These are phyloP conservation scores for Hypoxylon subgilvum DNA, from an alignment of 495 filamentous ascomycete genomes.

Conservation along the genomic window DNA sequence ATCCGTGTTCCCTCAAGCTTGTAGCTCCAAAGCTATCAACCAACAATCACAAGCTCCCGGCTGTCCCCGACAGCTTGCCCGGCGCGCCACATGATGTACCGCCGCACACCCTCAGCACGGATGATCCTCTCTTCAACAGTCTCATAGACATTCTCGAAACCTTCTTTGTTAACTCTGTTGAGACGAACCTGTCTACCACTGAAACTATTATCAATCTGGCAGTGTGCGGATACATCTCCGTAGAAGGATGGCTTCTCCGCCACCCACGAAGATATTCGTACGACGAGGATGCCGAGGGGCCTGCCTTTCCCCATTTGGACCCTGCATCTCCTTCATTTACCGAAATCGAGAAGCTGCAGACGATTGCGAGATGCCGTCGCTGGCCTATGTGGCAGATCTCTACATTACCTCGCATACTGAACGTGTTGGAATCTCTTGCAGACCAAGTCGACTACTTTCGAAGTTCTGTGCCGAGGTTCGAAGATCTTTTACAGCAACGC, in stretches of 20 bases:
- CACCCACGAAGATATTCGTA: constrained; percentile 67
- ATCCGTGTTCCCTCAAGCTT: constrained; percentile 69
- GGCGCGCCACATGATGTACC: constrained; percentile 62
- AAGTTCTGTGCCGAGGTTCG: constrained; percentile 74
- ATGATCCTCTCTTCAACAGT: constrained; percentile 77
- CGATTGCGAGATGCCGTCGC: constrained; percentile 56
- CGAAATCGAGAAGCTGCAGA: constrained; percentile 53
- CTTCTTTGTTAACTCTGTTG: constrained; percentile 89
- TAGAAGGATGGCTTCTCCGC: constrained; percentile 90
- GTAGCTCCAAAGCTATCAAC: constrained; percentile 60
- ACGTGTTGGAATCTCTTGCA: constrained; percentile 62
- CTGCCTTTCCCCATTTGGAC: constrained; percentile 38
- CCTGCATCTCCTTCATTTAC: constrained; percentile 38
- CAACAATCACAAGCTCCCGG: constrained; percentile 57
- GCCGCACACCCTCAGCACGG: constrained; percentile 65
- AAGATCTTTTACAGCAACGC: constrained; percentile 75
- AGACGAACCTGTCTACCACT: constrained; percentile 85
- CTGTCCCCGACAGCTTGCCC: constrained; percentile 57
- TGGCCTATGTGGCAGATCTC: constrained; percentile 56
- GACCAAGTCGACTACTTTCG: constrained; percentile 70
- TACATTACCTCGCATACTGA: constrained; percentile 56
- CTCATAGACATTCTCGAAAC: constrained; percentile 71
- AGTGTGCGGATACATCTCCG: constrained; percentile 77
- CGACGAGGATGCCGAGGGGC: constrained; percentile 50
- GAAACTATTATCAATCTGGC: constrained; percentile 81